phyloP scores from a whole-genome alignment of 306 rosid genomes.

The Abrus precatorius region DNA sequence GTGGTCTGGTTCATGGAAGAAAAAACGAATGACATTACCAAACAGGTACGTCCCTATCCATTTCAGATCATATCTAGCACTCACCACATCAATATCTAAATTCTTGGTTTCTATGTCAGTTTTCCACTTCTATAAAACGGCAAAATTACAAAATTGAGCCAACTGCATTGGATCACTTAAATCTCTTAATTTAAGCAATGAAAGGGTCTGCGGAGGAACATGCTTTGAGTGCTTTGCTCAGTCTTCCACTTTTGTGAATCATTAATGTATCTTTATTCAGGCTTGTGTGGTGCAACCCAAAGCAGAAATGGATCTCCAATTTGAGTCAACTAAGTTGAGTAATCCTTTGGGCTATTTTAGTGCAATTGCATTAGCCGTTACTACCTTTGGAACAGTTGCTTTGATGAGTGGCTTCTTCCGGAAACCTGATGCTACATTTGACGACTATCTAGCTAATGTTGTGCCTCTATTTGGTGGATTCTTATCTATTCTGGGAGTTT shows the following conservation, averaged over 20 bases:
- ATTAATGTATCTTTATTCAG: slow-evolving; percentile 47
- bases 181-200: background rate
- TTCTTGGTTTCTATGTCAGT: background rate
- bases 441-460: slow-evolving; percentile 81
- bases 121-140: background rate
- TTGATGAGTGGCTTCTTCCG: slow-evolving; percentile 92
- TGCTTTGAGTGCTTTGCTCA: background rate
- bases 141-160: background rate
- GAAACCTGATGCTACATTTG: slow-evolving; percentile 86
- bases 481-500: slow-evolving; percentile 81
- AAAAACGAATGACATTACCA: slow-evolving; percentile 73
- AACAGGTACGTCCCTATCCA: slow-evolving; percentile 69
- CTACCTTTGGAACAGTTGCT: slow-evolving; percentile 94
- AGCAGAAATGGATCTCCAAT: slow-evolving; percentile 92
- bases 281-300: slow-evolving; percentile 96
- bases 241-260: background rate
- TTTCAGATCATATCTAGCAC: background rate
- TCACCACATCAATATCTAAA: background rate
- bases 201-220: background rate
- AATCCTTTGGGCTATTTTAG: slow-evolving; percentile 84
- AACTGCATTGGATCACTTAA: background rate
- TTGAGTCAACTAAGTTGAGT: slow-evolving; percentile 81
- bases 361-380: slow-evolving; percentile 69
- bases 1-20: slow-evolving; percentile 97
- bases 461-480: slow-evolving; percentile 93